Base-by-base conservation (phyloP, 495 filamentous ascomycete species). In the Amniculicola lignicola region DNA sequence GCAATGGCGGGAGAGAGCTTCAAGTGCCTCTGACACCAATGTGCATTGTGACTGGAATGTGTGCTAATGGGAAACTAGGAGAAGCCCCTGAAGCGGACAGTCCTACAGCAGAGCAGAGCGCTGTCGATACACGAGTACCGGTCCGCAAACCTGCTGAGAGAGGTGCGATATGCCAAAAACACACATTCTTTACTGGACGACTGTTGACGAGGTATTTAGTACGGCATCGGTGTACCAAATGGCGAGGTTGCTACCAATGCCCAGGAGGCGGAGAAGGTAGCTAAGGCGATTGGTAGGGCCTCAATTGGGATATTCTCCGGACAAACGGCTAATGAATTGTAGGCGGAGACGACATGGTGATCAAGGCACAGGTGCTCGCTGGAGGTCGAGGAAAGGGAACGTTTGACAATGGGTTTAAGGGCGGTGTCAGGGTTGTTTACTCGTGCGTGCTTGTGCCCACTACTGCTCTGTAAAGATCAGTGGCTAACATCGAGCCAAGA, bases 361-460 rank as follows among this genome's bases (percentile, higher is more conserved):
- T 98, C 80, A 98, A 98, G 82, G 93, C 93, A 51, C 93, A 98
- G 79, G 94, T 98, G 43, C 84, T 98, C 37, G 93, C 93, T 67
- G 93, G 93, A 73, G 93, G 93, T 52, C 86, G 93, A 76, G 93
- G 93, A 67, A 98, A 98, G 78, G 93, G 93, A 62, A 84, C 80
- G 54, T 98, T 98, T 70, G 90, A 95, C 75, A 98, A 96, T 75
- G 93, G 93, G 59, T 83, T 96, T 68, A 98, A 98, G 81, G 93
- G 93, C 70, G 93, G 93, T 76, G 93, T 98, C 62, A 84, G 93
- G 61, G 89, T 98, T 67, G 94, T 98, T 72, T 97, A 96, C 82
- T 96, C 92, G 81, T 87, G 70, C 68, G 84, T 74, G 29, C 29
- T 10, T 40, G 7, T 40, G 37, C 16, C n/a, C n/a, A n/a, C n/a